phyloP scores from a whole-genome alignment of 805 yeast species.

The Wickerhamomyces hampshirensis region DNA sequence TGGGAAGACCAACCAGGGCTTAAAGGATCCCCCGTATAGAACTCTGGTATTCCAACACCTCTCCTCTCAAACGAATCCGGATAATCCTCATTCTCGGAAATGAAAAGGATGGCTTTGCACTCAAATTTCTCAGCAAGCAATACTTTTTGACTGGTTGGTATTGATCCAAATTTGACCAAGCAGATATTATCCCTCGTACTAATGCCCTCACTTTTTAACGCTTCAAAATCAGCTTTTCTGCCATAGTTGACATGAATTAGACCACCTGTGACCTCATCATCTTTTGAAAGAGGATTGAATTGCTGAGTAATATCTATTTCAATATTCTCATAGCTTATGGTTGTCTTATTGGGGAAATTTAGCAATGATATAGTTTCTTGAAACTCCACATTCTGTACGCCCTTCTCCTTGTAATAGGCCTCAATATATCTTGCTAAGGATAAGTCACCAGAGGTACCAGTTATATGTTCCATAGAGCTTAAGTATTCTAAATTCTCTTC shows the following conservation, averaged over 20 bases:
- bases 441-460: slow-evolving; percentile 85
- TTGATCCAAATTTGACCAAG: slow-evolving; percentile 52
- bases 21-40: slow-evolving; percentile 71
- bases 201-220: slow-evolving; percentile 33
- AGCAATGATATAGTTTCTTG: slow-evolving; percentile 49
- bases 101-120: slow-evolving; percentile 64
- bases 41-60: slow-evolving; percentile 54
- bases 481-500: slow-evolving; percentile 24
- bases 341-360: slow-evolving; percentile 54
- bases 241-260: slow-evolving; percentile 70
- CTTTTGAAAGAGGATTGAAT: slow-evolving; percentile 64
- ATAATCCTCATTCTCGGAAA: slow-evolving; percentile 35
- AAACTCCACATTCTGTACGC: slow-evolving; percentile 47
- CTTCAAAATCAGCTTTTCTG: slow-evolving; percentile 44
- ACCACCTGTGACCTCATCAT: slow-evolving; percentile 50
- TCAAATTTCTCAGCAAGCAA: slow-evolving; percentile 50
- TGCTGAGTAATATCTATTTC: slow-evolving; percentile 33
- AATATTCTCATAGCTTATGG: slow-evolving; percentile 21
- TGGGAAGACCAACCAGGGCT: slow-evolving; percentile 70
- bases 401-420: slow-evolving; percentile 52
- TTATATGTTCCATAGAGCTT: slow-evolving; percentile 58
- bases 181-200: slow-evolving; percentile 46
- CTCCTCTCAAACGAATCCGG: slow-evolving; percentile 29
- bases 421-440: slow-evolving; percentile 64
- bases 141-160: slow-evolving; percentile 48